Evolutionary conservation across 2,329 filamentous ascomycete species (phyloP), one percentile per base, ranked within the genome.

Genomic region (Stagonosporopsis rhizophila): DNA sequence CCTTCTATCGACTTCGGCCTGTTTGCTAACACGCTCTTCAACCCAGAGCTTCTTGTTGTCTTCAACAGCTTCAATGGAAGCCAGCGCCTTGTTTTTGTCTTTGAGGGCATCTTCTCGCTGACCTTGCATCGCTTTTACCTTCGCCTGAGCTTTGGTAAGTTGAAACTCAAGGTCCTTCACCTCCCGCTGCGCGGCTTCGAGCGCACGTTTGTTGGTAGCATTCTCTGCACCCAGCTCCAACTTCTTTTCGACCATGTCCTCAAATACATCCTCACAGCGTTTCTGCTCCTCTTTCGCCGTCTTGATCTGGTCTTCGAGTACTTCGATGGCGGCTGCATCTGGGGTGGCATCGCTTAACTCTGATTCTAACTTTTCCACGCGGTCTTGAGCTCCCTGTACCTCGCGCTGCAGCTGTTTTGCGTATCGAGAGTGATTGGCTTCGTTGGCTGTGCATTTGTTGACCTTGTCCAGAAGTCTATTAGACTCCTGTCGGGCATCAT

Each of bases 311-410:
- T 69, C 66, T 52, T 80, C 65, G 3, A 80, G 70, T 40, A 75
- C 74, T 17, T 81, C 78, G 11, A 82, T 71, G 37, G 67, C 69
- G 4, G 79, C 87, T 68, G 92, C 91, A 51, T 87, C 85, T 3
- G 89, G 80, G 46, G 76, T 78, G 53, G 85, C 82, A 52, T 77
- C 78, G 19, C 86, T 84, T 39, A 87, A 78, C 12, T 83, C 88
- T 57, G 90, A 82, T 59, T 91, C 87, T 35, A 96, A 81, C 40
- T 86, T 85, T 50, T 86, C 84, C 28, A 89, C 81, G 6, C 81
- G 78, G 47, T 88, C 86, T 47, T 89, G 83, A 6, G 87, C 84
- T 47, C 79, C 76, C 58, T 91, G 87, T 30, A 83, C 71, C 2
- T 82, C 77, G 35, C 85, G 75, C 56, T 83, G 82, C 15, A 92